These are phyloP conservation scores for Globisporangium irregulare DNA, from an alignment of 352 stramenopile genomes.

Conservation along the genomic window DNA sequence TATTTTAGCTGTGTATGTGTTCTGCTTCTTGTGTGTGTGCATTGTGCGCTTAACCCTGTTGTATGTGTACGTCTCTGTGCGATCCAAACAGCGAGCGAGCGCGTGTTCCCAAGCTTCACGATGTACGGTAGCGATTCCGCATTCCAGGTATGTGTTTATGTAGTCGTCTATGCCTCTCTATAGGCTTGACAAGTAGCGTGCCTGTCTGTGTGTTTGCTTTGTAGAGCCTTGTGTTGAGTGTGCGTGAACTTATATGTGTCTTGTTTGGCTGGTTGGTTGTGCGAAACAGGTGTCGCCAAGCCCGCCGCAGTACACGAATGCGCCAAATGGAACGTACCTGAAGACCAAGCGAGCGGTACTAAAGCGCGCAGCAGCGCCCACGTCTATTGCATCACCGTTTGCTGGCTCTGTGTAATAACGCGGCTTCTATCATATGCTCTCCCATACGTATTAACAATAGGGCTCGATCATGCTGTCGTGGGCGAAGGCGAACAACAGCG, in stretches of 20 bases:
- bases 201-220: not conserved
- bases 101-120: constrained; percentile 76
- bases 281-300: constrained; percentile 45
- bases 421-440: not conserved
- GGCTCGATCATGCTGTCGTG: constrained; percentile 83
- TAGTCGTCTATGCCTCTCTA: not conserved
- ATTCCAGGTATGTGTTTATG: constrained; percentile 41
- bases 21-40: not conserved
- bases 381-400: not conserved
- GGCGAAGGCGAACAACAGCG: constrained; percentile 61
- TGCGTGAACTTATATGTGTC: not conserved
- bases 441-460: constrained; percentile 20
- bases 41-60: not conserved
- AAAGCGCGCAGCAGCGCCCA: not conserved
- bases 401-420: not conserved
- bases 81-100: constrained; percentile 35
- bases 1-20: not conserved
- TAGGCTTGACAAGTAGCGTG: not conserved
- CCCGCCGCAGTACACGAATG: constrained; percentile 57
- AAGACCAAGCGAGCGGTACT: constrained; percentile 78
- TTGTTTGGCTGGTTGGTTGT: not conserved
- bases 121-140: constrained; percentile 69
- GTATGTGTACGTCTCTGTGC: not conserved
- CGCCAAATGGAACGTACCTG: constrained; percentile 58
- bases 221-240: not conserved